Conservation (phyloP, 1,139 yeast genomes). For the Candida tetrigidarum region DNA sequence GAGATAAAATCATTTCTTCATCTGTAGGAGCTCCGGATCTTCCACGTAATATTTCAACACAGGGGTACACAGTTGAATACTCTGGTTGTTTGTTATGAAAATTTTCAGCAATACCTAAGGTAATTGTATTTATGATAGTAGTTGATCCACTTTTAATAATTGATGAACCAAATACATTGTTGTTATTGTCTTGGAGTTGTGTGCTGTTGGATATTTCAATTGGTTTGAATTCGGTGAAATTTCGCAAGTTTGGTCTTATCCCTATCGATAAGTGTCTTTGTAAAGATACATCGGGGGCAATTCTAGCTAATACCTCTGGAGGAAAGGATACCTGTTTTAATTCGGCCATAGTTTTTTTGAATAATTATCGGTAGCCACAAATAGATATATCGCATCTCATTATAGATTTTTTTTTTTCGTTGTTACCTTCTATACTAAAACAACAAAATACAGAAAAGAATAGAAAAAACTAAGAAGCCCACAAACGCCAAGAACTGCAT, state of each 20-base stretch:
- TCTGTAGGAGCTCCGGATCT: conserved; percentile 82
- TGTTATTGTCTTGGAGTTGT: conserved; percentile 35
- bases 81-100: conserved; percentile 26
- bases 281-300: conserved; percentile 84
- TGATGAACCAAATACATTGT: conserved; percentile 68
- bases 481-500: neutral
- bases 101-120: conserved; percentile 67
- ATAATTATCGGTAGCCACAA: no score
- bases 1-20: conserved; percentile 86
- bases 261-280: conserved; percentile 78
- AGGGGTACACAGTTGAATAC: conserved; percentile 65
- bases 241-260: conserved; percentile 72
- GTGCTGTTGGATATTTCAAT: conserved; percentile 38
- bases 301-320: conserved; percentile 79
- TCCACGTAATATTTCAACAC: conserved; percentile 81
- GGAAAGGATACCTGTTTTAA: conserved; percentile 60
- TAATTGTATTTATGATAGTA: conserved; percentile 72
- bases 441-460: no score
- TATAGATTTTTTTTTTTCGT: no score
- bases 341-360: conserved; percentile 17
- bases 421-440: no score
- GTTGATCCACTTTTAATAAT: conserved; percentile 78
- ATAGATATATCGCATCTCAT: neutral
- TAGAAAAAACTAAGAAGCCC: no score
- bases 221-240: conserved; percentile 72